Percentiles rank a stretch among this genome's conserved stretches.
Conservation (phyloP, 805 yeast genomes). For the Yarrowia sp. region DNA sequence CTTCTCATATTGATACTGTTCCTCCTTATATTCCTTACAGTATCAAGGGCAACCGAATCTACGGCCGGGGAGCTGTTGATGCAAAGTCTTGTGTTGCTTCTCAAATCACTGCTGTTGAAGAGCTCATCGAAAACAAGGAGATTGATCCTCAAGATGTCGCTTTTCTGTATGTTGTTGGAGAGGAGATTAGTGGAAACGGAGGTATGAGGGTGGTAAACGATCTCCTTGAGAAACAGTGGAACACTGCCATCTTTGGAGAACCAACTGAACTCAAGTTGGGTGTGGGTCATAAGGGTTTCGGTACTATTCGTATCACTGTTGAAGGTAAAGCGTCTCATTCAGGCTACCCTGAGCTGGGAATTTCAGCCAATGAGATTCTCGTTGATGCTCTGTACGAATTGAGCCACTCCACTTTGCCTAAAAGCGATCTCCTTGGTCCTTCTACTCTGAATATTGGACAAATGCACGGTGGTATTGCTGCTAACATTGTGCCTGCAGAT, state of each 20-base stretch:
- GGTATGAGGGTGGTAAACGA: conserved; percentile 31
- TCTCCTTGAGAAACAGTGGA: conserved; percentile 46
- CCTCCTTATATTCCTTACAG: conserved; percentile 61
- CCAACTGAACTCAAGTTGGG: conserved; percentile 71
- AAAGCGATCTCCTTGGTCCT: conserved; percentile 53
- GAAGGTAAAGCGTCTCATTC: conserved; percentile 62
- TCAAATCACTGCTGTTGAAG: conserved; percentile 55
- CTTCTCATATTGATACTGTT: conserved; percentile 71
- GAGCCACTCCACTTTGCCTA: conserved; percentile 48
- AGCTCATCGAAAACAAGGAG: conserved; percentile 44
- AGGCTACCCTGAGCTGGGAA: conserved; percentile 68
- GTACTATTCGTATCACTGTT: conserved; percentile 45
- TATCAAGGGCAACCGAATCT: conserved; percentile 48
- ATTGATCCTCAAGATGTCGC: conserved; percentile 59
- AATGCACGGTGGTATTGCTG: conserved; percentile 60
- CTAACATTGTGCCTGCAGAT: conserved; percentile 61
- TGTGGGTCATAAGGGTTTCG: conserved; percentile 66
- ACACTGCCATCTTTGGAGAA: conserved; percentile 66
- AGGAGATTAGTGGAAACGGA: conserved; percentile 65
- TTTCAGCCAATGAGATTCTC: conserved; percentile 58
- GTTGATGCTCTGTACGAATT: conserved; percentile 51
- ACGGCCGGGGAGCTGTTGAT: conserved; percentile 67
- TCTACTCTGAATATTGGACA: conserved; percentile 62
- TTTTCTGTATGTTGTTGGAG: conserved; percentile 65
- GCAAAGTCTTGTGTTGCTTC: conserved; percentile 72